Evolutionary conservation across 148 eudicot genomes (phyloP).

Genomic region (Polygonum maritimum): DNA sequence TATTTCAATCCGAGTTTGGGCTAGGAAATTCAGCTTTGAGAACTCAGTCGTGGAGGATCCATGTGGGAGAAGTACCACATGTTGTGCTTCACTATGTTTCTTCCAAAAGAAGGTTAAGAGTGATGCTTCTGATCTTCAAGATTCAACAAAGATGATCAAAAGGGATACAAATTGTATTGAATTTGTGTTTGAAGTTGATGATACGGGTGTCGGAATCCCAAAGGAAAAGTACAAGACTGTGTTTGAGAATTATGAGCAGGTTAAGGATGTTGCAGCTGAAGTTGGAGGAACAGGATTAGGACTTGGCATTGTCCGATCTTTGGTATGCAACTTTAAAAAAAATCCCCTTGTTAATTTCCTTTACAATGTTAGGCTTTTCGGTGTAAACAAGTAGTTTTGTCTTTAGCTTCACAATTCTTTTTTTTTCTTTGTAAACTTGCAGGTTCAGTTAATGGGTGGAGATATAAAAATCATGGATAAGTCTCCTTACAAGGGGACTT

Average conservation of each 20-base stretch:
- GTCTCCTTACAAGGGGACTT: conserved; percentile 45
- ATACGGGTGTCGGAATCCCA: conserved; percentile 78
- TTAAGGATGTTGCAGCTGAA: conserved; percentile 40
- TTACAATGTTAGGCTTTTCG: background rate
- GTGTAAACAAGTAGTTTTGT: background rate
- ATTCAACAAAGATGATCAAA: conserved; percentile 3
- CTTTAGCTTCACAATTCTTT: background rate
- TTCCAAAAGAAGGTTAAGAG: conserved; percentile 13
- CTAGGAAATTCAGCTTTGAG: conserved; percentile 24
- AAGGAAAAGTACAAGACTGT: conserved; percentile 50
- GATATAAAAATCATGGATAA: conserved; percentile 63
- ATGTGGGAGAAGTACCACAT: background rate
- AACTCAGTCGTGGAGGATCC: conserved; percentile 16
- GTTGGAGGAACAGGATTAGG: conserved; percentile 80
- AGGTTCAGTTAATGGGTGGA: conserved; percentile 93
- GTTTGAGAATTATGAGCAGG: conserved; percentile 78
- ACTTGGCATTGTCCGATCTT: conserved; percentile 77
- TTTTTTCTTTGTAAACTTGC: background rate
- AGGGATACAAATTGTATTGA: conserved; percentile 43
- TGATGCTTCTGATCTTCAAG: conserved; percentile 17
- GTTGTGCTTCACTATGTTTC: background rate
- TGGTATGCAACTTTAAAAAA: conserved; percentile 28
- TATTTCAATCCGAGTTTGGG: conserved; percentile 49
- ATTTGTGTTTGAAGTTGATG: conserved; percentile 67
- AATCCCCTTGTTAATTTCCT: background rate